Percentiles rank a stretch among this genome's conserved stretches.
Conservation (phyloP, 192 early-diverging fungal species). For the Rhizophlyctis rosea region DNA sequence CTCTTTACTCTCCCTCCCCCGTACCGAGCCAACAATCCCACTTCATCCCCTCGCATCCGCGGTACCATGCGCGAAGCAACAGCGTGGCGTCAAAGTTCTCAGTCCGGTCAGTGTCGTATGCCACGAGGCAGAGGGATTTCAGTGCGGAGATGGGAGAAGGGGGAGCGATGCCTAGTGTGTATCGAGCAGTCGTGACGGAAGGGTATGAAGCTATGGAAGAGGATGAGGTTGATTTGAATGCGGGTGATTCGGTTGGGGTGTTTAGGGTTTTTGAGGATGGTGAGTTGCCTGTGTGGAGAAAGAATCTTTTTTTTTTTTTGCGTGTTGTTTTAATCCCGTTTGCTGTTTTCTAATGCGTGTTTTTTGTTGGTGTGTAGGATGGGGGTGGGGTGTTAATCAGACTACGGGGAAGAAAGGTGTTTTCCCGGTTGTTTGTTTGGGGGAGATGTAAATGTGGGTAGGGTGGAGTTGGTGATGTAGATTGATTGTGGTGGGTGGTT, state of each 20-base stretch:
- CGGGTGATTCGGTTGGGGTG: slow-evolving; percentile 23
- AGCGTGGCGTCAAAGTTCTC: slow-evolving; percentile 7
- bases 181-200: slow-evolving; percentile 19
- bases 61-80: not conserved
- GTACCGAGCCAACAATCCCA: not conserved
- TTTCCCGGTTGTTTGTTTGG: slow-evolving; percentile 25
- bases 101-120: slow-evolving; percentile 10
- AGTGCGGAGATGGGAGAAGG: no score
- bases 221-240: slow-evolving; percentile 10
- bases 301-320: not conserved
- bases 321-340: not conserved
- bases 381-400: slow-evolving; percentile 20
- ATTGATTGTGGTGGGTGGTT: no score
- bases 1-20: not conserved
- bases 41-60: not conserved
- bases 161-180: not conserved
- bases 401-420: slow-evolving; percentile 16
- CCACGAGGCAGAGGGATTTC: not conserved
- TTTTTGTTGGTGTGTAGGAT: slow-evolving; percentile 8
- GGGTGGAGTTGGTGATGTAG: no score
- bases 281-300: not conserved
- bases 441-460: not conserved
- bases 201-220: slow-evolving; percentile 1
- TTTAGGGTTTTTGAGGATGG: slow-evolving; percentile 28
- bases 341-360: not conserved